Conservation (phyloP, 306 rosid genomes). For the Quercus parvula region DNA sequence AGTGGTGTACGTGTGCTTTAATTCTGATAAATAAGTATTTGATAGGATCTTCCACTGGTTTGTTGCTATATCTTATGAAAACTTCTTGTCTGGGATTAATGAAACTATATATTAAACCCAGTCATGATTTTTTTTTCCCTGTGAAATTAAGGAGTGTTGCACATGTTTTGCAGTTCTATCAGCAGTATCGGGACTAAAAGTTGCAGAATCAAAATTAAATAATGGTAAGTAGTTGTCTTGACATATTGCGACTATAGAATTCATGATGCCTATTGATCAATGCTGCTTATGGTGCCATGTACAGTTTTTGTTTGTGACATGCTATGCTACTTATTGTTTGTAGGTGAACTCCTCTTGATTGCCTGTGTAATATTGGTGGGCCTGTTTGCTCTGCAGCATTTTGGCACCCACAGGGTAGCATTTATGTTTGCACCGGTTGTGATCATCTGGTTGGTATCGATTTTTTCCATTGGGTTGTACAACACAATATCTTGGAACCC, state of each 20-base stretch:
- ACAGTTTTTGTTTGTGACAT: not conserved
- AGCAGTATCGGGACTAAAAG: conserved; percentile 72
- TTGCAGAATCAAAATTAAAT: conserved; percentile 53
- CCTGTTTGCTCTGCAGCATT: conserved; percentile 86
- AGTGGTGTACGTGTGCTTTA: not conserved
- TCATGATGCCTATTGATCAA: conserved; percentile 7
- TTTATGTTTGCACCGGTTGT: conserved; percentile 79
- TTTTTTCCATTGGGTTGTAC: conserved; percentile 74
- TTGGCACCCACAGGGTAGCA: conserved; percentile 81
- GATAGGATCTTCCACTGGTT: not conserved
- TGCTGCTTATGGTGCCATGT: conserved; percentile 1
- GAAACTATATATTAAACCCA: not conserved
- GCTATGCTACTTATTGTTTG: conserved; percentile 19
- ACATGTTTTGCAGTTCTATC: conserved; percentile 66
- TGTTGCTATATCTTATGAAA: not conserved
- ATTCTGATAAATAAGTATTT: not conserved
- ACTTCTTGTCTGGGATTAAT: not conserved
- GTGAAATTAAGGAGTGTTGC: not conserved
- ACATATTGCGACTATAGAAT: not conserved
- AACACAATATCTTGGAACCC: conserved; percentile 74
- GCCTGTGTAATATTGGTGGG: conserved; percentile 85
- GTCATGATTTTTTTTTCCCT: not conserved
- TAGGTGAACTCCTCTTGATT: conserved; percentile 67
- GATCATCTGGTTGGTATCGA: conserved; percentile 67
- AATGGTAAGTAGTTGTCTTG: conserved; percentile 40